Evolutionary conservation across 768 basidiomycete genomes (phyloP).

Genomic region (Lentinula sp.): DNA sequence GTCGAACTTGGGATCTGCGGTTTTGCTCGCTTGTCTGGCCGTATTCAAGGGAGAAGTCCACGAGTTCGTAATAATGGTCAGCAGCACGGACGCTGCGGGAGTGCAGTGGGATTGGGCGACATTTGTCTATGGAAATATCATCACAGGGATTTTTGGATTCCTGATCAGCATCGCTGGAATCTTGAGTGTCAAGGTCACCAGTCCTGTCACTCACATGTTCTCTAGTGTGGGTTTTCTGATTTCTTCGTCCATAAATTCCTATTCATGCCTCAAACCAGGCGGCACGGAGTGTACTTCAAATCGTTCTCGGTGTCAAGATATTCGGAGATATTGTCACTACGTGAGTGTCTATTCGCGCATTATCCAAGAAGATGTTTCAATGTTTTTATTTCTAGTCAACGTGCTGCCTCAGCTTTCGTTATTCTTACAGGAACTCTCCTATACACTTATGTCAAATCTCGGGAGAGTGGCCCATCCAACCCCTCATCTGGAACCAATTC

Average conservation of each 20-base stretch:
- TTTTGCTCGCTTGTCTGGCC: conserved; percentile 53
- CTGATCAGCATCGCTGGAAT: conserved; percentile 75
- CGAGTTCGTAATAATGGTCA: conserved; percentile 42
- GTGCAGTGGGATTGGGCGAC: conserved; percentile 23
- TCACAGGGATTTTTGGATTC: conserved; percentile 68
- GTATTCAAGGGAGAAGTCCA: conserved; percentile 62
- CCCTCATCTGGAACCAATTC: neutral
- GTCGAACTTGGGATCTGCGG: conserved; percentile 61
- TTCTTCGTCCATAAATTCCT: neutral
- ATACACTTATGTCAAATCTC: conserved; percentile 61
- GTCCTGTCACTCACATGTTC: conserved; percentile 82
- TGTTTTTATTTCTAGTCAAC: conserved; percentile 33
- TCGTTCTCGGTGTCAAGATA: conserved; percentile 58
- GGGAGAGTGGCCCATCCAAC: conserved; percentile 29
- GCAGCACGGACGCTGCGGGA: neutral
- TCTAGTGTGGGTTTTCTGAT: conserved; percentile 32
- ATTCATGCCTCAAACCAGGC: conserved; percentile 34
- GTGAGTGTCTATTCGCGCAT: conserved; percentile 27
- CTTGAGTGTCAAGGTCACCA: conserved; percentile 79
- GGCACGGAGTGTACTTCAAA: conserved; percentile 73
- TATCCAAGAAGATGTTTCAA: neutral
- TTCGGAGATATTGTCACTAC: conserved; percentile 63
- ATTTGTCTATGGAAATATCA: conserved; percentile 22
- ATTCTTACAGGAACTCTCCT: conserved; percentile 63
- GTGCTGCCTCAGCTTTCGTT: conserved; percentile 49